phyloP scores from a whole-genome alignment of 2,329 filamentous ascomycete species.

The Alternaria ventricosa region DNA sequence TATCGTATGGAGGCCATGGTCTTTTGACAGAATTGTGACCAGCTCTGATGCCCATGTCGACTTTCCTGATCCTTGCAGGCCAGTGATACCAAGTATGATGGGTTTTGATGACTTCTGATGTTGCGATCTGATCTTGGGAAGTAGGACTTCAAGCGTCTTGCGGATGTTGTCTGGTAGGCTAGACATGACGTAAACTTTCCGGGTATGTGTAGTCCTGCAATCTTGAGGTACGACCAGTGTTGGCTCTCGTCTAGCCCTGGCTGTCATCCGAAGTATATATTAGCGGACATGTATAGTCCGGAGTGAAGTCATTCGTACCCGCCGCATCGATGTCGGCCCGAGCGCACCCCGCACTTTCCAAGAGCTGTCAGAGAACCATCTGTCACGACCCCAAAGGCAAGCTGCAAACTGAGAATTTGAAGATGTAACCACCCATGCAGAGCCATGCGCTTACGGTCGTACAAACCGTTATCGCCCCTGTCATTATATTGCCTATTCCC shows the following conservation, averaged over 20 bases:
- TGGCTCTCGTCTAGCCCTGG: background rate
- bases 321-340: slow-evolving; percentile 9
- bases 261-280: background rate
- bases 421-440: background rate
- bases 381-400: background rate
- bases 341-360: slow-evolving; percentile 9
- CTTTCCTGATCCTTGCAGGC: slow-evolving; percentile 91
- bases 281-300: slow-evolving; percentile 1
- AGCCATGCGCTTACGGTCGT: background rate
- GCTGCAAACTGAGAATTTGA: background rate
- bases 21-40: slow-evolving; percentile 32
- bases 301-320: background rate
- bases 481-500: background rate
- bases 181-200: slow-evolving; percentile 24
- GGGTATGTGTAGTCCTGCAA: background rate
- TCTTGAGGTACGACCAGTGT: background rate
- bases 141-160: slow-evolving; percentile 32
- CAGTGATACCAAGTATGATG: slow-evolving; percentile 87
- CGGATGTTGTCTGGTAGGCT: slow-evolving; percentile 38
- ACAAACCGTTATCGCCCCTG: slow-evolving; percentile 2
- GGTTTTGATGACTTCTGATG: slow-evolving; percentile 59
- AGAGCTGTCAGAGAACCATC: background rate
- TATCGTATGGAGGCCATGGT: slow-evolving; percentile 35
- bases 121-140: slow-evolving; percentile 34
- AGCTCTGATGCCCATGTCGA: slow-evolving; percentile 73